A percentile compares a stretch with the other conserved stretches of the same genome.
phyloP scores from a whole-genome alignment of 805 yeast genomes.

The Ogataea philodendri region DNA sequence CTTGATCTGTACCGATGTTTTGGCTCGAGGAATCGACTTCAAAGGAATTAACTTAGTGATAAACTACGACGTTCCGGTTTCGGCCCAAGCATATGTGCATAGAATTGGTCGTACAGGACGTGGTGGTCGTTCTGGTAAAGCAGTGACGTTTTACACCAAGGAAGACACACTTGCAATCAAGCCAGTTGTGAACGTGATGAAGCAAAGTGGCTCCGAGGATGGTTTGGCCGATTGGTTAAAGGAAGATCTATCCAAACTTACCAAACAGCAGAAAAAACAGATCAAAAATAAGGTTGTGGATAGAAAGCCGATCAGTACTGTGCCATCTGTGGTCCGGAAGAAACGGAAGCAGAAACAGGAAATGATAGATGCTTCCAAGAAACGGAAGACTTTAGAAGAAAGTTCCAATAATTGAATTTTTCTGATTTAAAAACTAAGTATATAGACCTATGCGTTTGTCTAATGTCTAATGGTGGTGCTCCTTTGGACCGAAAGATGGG shows the following conservation, averaged over 20 bases:
- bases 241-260: constrained; percentile 55
- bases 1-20: constrained; percentile 91
- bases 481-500: constrained; percentile 56
- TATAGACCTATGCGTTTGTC: constrained; percentile 14
- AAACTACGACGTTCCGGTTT: constrained; percentile 93
- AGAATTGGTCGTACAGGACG: constrained; percentile 99
- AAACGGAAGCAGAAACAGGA: constrained; percentile 62
- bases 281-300: constrained; percentile 57
- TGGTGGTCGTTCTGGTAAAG: constrained; percentile 83
- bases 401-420: constrained; percentile 5
- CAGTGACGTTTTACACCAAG: constrained; percentile 90
- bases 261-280: constrained; percentile 58
- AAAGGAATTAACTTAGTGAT: constrained; percentile 92
- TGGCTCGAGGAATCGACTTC: constrained; percentile 96
- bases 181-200: constrained; percentile 91
- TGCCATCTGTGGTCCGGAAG: constrained; percentile 63
- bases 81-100: constrained; percentile 93
- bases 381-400: constrained; percentile 40
- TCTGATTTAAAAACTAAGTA: constrained; percentile 8
- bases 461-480: constrained; percentile 31
- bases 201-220: constrained; percentile 72
- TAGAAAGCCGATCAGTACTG: constrained; percentile 80
- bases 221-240: constrained; percentile 82
- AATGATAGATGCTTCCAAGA: constrained; percentile 76
- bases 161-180: constrained; percentile 76